A percentile compares a stretch with the other conserved stretches of the same genome.
These are phyloP conservation scores for Apiotrichum sp. DNA, from an alignment of 1,284 basidiomycete species.

Conservation along the genomic window DNA sequence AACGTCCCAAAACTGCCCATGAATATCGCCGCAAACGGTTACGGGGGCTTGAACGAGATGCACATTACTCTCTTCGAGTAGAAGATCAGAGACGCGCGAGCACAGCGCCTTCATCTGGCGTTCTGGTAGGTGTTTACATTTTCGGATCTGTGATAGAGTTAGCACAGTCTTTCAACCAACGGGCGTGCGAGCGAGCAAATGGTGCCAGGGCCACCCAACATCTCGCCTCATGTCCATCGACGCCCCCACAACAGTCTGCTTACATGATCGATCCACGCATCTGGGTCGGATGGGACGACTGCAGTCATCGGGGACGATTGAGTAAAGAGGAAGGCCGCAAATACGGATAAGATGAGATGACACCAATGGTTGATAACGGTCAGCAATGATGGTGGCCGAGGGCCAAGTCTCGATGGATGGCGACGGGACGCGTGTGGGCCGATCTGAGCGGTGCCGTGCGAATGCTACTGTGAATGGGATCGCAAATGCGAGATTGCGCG, in stretches of 20 bases:
- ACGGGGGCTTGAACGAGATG: conserved; percentile 87
- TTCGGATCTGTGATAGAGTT: conserved; percentile 55
- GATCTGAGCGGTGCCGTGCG: too few species aligned
- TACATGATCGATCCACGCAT: conserved; percentile 21
- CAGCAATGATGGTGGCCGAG: too few species aligned
- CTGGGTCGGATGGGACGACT: conserved; percentile 26
- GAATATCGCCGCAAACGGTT: conserved; percentile 89
- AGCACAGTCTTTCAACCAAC: too few species aligned
- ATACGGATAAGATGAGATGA: too few species aligned
- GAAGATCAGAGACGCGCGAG: conserved; percentile 70
- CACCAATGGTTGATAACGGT: too few species aligned
- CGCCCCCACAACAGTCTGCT: not conserved
- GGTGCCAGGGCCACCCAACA: not conserved
- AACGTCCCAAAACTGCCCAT: conserved; percentile 94
- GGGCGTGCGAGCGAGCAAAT: not conserved
- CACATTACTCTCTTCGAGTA: conserved; percentile 93
- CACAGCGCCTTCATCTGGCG: conserved; percentile 86
- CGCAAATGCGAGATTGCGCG: too few species aligned
- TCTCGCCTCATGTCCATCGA: too few species aligned
- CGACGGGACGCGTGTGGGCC: too few species aligned
- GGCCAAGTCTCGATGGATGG: too few species aligned
- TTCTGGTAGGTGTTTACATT: conserved; percentile 83
- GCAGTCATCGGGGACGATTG: not conserved
- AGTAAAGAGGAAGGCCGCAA: too few species aligned
- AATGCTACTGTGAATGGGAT: too few species aligned